Conservation (phyloP, 768 basidiomycete species). For the Leccinum aurantiacum region DNA sequence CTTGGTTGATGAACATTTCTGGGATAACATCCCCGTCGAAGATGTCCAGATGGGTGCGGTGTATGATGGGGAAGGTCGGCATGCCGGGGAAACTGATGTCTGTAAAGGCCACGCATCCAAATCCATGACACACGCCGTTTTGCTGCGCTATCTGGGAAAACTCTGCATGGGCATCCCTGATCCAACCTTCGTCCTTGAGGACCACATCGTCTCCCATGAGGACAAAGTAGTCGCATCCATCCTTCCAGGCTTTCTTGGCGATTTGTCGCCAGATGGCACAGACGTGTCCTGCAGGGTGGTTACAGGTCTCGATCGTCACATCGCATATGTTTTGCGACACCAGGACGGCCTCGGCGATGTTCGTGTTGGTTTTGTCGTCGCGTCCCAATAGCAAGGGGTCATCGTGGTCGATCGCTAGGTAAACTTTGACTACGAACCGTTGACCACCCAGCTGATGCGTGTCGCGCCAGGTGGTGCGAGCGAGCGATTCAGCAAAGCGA, state of each 20-base stretch:
- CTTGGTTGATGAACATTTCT: conserved; percentile 55
- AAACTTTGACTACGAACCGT: conserved; percentile 42
- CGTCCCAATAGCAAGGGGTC: conserved; percentile 40
- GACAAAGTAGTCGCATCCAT: conserved; percentile 49
- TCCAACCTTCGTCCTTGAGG: conserved; percentile 54
- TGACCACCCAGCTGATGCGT: conserved; percentile 31
- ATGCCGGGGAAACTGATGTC: conserved; percentile 57
- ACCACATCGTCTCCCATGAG: conserved; percentile 57
- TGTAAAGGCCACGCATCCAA: conserved; percentile 59
- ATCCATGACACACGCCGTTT: conserved; percentile 40
- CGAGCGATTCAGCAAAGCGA: conserved; percentile 44
- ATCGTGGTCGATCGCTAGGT: conserved; percentile 53
- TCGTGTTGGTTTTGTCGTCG: conserved; percentile 14
- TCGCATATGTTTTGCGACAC: conserved; percentile 37
- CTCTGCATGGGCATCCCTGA: conserved; percentile 39
- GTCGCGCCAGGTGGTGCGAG: conserved; percentile 48
- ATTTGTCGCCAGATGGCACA: conserved; percentile 55
- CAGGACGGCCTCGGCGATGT: conserved; percentile 40
- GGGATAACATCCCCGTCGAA: conserved; percentile 53
- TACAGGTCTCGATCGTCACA: conserved; percentile 37
- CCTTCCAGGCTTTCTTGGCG: conserved; percentile 47
- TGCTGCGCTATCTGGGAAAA: conserved; percentile 38
- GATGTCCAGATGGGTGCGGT: conserved; percentile 54
- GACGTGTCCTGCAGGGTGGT: conserved; percentile 45
- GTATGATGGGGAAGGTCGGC: conserved; percentile 61